Evolutionary conservation across 805 yeast species (phyloP).

Genomic region (Wickerhamiella cacticola): DNA sequence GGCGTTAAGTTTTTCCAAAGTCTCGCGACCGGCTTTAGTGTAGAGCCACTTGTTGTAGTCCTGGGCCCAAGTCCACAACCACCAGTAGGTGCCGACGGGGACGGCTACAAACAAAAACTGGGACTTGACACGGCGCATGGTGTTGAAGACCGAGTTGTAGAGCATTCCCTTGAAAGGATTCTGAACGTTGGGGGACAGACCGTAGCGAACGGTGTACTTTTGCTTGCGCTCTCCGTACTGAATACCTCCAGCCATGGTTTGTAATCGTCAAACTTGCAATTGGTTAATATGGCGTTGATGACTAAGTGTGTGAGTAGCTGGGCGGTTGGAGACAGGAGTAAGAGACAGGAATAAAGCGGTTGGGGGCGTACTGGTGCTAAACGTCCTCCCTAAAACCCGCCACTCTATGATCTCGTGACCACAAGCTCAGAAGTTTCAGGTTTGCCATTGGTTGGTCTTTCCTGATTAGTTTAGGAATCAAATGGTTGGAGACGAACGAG

Average conservation of each 20-base stretch:
- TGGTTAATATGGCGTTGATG: neutral
- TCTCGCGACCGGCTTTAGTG: constrained; percentile 97
- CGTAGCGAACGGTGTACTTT: constrained; percentile 49
- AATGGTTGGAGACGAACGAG: too few species aligned
- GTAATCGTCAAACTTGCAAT: constrained; percentile 5
- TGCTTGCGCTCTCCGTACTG: constrained; percentile 18
- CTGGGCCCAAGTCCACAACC: constrained; percentile 75
- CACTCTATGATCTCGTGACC: too few species aligned
- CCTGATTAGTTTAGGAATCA: too few species aligned
- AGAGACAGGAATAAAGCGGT: too few species aligned
- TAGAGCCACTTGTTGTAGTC: constrained; percentile 84
- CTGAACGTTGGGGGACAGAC: constrained; percentile 90
- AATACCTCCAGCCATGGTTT: constrained; percentile 34
- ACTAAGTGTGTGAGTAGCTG: neutral
- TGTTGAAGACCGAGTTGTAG: constrained; percentile 80
- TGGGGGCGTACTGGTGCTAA: too few species aligned
- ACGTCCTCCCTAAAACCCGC: too few species aligned
- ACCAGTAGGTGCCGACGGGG: constrained; percentile 74
- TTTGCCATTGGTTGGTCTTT: too few species aligned
- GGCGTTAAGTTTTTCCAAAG: constrained; percentile 44
- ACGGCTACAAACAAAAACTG: constrained; percentile 67
- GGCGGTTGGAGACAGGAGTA: too few species aligned
- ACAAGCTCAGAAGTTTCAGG: too few species aligned
- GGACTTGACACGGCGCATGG: constrained; percentile 82
- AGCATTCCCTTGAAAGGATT: constrained; percentile 79